Conservation (phyloP, 305 asterid genomes). For the Nicotiana rustica region DNA sequence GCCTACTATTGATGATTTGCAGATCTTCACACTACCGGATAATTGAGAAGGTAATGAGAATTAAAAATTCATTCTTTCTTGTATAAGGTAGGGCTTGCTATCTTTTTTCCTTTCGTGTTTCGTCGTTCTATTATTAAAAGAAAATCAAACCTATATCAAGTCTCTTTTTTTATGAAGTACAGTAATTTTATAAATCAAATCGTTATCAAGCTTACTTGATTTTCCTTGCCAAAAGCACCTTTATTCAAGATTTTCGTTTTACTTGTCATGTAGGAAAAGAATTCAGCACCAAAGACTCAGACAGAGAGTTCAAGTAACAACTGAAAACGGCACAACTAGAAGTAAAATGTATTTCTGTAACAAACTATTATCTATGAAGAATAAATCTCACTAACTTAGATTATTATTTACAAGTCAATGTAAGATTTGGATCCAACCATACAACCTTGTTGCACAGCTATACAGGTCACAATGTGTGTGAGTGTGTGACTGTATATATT, state of each 20-base stretch:
- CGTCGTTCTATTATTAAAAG: conserved; percentile 1
- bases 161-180: background rate
- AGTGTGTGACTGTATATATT: background rate
- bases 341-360: background rate
- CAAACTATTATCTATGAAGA: conserved; percentile 19
- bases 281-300: background rate
- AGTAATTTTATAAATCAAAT: background rate
- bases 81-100: conserved; percentile 4
- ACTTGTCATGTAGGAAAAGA: conserved; percentile 11
- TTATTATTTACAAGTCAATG: conserved; percentile 27
- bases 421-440: background rate
- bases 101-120: background rate
- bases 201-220: conserved; percentile 11
- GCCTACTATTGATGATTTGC: conserved; percentile 18
- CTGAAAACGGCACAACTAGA: background rate
- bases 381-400: conserved; percentile 18
- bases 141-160: background rate
- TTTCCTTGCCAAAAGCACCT: conserved; percentile 12
- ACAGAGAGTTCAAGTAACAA: conserved; percentile 18
- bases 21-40: conserved; percentile 23
- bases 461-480: background rate
- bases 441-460: conserved; percentile 13
- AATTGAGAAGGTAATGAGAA: conserved; percentile 26
- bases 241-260: conserved; percentile 18
- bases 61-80: background rate